These are phyloP conservation scores for Globisporangium emineosum DNA, from an alignment of 352 stramenopile species.

Conservation along the genomic window DNA sequence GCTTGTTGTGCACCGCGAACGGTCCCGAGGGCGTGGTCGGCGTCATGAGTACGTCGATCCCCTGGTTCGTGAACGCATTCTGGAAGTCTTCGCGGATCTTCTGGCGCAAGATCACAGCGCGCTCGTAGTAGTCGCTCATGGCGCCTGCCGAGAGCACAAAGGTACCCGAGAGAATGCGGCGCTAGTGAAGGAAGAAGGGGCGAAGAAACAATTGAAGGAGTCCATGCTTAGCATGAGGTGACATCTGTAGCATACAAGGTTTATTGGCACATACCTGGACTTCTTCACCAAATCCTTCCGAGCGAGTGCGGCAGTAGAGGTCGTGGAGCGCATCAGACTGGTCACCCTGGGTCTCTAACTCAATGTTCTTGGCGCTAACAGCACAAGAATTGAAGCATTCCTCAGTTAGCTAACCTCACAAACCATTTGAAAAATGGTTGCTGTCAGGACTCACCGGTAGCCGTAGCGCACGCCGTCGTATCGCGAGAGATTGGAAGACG, in stretches of 20 bases:
- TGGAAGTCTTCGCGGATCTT: slow-evolving; percentile 79
- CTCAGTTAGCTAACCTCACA: background rate
- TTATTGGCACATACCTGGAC: slow-evolving; percentile 55
- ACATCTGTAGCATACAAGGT: background rate
- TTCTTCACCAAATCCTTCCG: slow-evolving; percentile 90
- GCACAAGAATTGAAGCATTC: background rate
- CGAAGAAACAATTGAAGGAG: background rate
- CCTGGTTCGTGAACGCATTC: slow-evolving; percentile 44
- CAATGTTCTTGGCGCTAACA: slow-evolving; percentile 48
- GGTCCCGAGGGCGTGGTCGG: slow-evolving; percentile 84
- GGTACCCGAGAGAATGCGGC: slow-evolving; percentile 89
- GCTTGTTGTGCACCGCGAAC: slow-evolving; percentile 59
- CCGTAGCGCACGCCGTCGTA: slow-evolving; percentile 96
- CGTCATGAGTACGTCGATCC: slow-evolving; percentile 83
- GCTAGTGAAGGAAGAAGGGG: slow-evolving; percentile 32
- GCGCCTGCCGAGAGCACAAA: slow-evolving; percentile 87
- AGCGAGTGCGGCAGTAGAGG: slow-evolving; percentile 84
- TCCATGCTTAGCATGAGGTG: too few species aligned
- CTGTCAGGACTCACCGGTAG: slow-evolving; percentile 40
- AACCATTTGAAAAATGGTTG: background rate
- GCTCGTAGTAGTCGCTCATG: slow-evolving; percentile 90
- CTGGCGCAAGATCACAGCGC: slow-evolving; percentile 75
- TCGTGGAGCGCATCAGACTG: slow-evolving; percentile 82
- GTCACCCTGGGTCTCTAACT: slow-evolving; percentile 45
- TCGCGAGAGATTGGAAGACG: slow-evolving; percentile 96